Percentiles rank a stretch among this genome's conserved stretches.
phyloP scores from a whole-genome alignment of 345 rosid genomes.

The Bruguiera parviflora region DNA sequence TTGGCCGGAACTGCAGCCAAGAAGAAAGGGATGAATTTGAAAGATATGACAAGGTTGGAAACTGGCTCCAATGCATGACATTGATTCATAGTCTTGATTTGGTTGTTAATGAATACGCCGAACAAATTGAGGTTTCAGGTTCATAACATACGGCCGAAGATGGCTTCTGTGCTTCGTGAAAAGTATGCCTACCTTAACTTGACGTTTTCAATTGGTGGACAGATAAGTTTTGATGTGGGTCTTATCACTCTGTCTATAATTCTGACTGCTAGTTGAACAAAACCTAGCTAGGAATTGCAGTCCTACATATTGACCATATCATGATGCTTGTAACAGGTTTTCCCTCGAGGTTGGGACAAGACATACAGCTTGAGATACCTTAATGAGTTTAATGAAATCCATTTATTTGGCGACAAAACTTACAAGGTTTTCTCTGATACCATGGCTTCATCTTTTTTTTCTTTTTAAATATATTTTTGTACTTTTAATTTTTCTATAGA shows the following conservation, averaged over 20 bases:
- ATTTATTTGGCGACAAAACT: conserved; percentile 98
- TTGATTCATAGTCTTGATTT: background rate
- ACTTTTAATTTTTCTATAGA: too few relatives aligned
- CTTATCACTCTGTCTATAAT: conserved; percentile 1
- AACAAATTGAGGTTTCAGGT: conserved; percentile 48
- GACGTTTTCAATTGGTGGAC: conserved; percentile 96
- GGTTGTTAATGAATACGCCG: conserved; percentile 6
- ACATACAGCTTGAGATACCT: conserved; percentile 93
- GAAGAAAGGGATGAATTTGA: conserved; percentile 97
- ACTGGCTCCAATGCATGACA: background rate
- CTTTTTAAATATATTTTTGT: too few relatives aligned
- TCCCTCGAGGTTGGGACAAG: conserved; percentile 98
- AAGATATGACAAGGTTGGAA: conserved; percentile 81
- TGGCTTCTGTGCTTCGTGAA: conserved; percentile 79
- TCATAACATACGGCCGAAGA: conserved; percentile 75
- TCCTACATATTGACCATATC: conserved; percentile 4
- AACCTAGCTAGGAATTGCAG: background rate
- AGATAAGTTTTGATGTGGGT: conserved; percentile 95
- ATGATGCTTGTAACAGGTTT: conserved; percentile 49
- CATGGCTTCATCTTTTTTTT: too few relatives aligned
- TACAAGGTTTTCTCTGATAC: conserved; percentile 54
- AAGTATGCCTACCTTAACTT: conserved; percentile 84
- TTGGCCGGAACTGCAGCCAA: conserved; percentile 98
- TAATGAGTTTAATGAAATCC: conserved; percentile 77
- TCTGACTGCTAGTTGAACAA: conserved; percentile 8